Percentiles rank a stretch among this genome's conserved stretches.
These are phyloP conservation scores for Gyrodon lividus DNA, from an alignment of 768 basidiomycete genomes.

Conservation along the genomic window DNA sequence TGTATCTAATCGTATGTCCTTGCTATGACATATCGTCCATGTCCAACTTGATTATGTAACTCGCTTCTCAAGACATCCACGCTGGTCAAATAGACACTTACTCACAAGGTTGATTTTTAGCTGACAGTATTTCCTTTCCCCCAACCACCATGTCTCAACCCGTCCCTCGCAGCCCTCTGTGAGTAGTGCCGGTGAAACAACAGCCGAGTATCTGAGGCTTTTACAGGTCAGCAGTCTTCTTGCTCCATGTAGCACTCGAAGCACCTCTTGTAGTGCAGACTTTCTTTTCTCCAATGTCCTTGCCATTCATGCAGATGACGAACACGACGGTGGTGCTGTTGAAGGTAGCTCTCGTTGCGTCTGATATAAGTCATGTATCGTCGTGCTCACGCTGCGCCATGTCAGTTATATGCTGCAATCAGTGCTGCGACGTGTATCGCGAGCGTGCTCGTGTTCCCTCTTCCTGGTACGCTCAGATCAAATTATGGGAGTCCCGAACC, in stretches of 20 bases:
- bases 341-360: slow-evolving; percentile 49
- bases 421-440: slow-evolving; percentile 59
- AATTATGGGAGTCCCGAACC: background rate
- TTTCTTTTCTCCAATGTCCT: slow-evolving; percentile 53
- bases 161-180: slow-evolving; percentile 43
- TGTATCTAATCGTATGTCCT: slow-evolving; percentile 7
- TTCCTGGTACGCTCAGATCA: slow-evolving; percentile 59
- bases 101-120: background rate
- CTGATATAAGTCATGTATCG: background rate
- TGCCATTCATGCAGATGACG: slow-evolving; percentile 79
- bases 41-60: slow-evolving; percentile 8
- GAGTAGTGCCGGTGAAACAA: slow-evolving; percentile 15
- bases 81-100: slow-evolving; percentile 14
- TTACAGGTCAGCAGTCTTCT: slow-evolving; percentile 62
- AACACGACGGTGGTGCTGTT: slow-evolving; percentile 77
- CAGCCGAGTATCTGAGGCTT: background rate
- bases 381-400: background rate
- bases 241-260: slow-evolving; percentile 79
- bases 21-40: too few relatives aligned
- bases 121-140: background rate
- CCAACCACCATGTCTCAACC: slow-evolving; percentile 14
- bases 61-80: background rate
- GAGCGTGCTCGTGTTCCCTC: slow-evolving; percentile 59
- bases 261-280: slow-evolving; percentile 78
- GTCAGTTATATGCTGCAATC: slow-evolving; percentile 68